These are phyloP conservation scores for Pycnococcus provasolii DNA, from an alignment of 139 green algal genomes.

Conservation along the genomic window DNA sequence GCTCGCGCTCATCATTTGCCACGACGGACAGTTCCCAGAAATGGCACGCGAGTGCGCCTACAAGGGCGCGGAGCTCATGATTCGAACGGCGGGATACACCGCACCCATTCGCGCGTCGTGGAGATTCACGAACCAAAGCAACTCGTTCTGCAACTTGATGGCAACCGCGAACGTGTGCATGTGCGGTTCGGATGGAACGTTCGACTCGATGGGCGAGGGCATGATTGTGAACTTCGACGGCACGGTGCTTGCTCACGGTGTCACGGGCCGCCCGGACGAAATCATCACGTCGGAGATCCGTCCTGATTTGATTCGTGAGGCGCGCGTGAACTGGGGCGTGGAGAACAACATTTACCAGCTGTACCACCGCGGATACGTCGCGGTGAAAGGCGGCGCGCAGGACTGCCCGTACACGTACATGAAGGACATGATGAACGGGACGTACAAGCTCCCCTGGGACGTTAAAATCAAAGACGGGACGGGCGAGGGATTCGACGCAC, in stretches of 20 bases:
- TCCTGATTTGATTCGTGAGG: conserved; percentile 12
- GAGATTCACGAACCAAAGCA: conserved; percentile 12
- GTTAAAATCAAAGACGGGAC: conserved; percentile 4
- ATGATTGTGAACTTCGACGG: conserved; percentile 21
- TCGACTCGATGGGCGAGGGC: conserved; percentile 17
- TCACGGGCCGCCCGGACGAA: conserved; percentile 5
- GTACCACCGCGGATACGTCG: conserved; percentile 8
- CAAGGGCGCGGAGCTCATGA: conserved; percentile 20
- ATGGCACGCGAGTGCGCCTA: conserved; percentile 8
- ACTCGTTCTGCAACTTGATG: conserved; percentile 12
- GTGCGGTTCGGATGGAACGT: conserved; percentile 12
- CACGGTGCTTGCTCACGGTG: conserved; percentile 6
- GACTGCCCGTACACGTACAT: conserved; percentile 16
- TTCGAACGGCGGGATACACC: conserved; percentile 14
- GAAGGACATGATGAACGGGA: conserved; percentile 1
- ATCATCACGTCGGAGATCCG: conserved; percentile 17
- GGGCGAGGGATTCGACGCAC: neutral
- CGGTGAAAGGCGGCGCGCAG: neutral
- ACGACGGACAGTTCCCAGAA: conserved; percentile 18
- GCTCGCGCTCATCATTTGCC: conserved; percentile 19
- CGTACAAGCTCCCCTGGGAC: neutral
- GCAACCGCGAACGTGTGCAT: conserved; percentile 14
- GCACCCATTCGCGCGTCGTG: conserved; percentile 8
- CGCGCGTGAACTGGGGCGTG: conserved; percentile 4
- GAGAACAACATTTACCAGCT: conserved; percentile 18